A percentile compares a stretch with the other conserved stretches of the same genome.
Conservation (phyloP, 2,329 filamentous ascomycete genomes). For the Aspergillus nomiae region DNA sequence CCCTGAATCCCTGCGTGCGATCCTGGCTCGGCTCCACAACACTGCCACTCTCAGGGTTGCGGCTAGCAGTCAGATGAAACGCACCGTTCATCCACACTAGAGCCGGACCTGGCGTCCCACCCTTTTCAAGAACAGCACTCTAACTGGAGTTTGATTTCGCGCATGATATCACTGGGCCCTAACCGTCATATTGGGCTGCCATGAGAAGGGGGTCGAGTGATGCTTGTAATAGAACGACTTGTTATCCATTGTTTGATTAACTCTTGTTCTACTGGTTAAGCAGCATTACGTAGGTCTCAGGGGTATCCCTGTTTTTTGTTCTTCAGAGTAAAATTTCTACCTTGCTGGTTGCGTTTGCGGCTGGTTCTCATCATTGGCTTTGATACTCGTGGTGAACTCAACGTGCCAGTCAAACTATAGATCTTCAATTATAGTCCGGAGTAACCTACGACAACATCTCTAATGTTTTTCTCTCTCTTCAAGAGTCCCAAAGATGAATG, state of each 20-base stretch:
- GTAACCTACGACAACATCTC: not conserved
- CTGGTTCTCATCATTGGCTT: not conserved
- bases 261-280: not conserved
- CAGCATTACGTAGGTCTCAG: conserved; percentile 1
- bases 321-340: not conserved
- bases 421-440: not conserved
- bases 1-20: conserved; percentile 34
- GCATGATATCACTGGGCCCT: conserved; percentile 6
- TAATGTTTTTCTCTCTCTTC: not conserved
- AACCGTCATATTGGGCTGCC: not conserved
- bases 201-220: not conserved
- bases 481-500: conserved; percentile 14
- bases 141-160: conserved; percentile 1
- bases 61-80: conserved; percentile 36
- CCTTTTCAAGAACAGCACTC: not conserved
- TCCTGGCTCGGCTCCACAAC: conserved; percentile 30
- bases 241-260: not conserved
- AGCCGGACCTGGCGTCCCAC: not conserved
- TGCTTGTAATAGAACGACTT: not conserved
- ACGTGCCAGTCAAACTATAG: not conserved
- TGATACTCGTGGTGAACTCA: not conserved
- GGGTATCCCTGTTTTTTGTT: not conserved
- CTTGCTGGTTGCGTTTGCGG: not conserved
- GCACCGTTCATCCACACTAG: conserved; percentile 17
- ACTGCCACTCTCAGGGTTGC: conserved; percentile 35